Evolutionary conservation across 345 rosid species (phyloP).

Genomic region (Punica granatum): DNA sequence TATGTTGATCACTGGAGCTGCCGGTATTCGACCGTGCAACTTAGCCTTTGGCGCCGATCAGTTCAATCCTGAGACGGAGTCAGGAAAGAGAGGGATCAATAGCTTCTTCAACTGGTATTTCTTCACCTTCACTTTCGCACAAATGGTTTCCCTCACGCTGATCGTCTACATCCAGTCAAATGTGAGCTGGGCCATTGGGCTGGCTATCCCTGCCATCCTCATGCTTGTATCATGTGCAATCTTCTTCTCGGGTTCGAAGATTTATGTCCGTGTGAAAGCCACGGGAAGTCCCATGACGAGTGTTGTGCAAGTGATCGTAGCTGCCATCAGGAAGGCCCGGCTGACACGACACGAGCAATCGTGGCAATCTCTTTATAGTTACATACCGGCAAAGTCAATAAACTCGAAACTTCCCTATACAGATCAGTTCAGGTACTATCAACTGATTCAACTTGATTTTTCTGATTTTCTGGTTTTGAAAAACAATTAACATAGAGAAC

Average conservation of each 20-base stretch:
- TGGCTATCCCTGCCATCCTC: slow-evolving; percentile 55
- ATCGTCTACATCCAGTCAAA: slow-evolving; percentile 70
- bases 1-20: slow-evolving; percentile 55
- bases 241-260: slow-evolving; percentile 47
- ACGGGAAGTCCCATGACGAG: slow-evolving; percentile 70
- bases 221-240: slow-evolving; percentile 56
- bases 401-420: slow-evolving; percentile 38
- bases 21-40: slow-evolving; percentile 73
- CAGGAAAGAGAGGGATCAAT: slow-evolving; percentile 64
- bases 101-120: slow-evolving; percentile 90
- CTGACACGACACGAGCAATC: slow-evolving; percentile 23
- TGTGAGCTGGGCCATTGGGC: slow-evolving; percentile 70
- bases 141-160: slow-evolving; percentile 55
- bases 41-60: slow-evolving; percentile 79
- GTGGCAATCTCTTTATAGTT: slow-evolving; percentile 25
- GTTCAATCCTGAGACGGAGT: slow-evolving; percentile 57
- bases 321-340: slow-evolving; percentile 22
- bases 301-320: slow-evolving; percentile 29
- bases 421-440: slow-evolving; percentile 36
- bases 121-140: slow-evolving; percentile 74
- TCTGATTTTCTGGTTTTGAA: not conserved
- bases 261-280: slow-evolving; percentile 69
- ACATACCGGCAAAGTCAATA: slow-evolving; percentile 27
- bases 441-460: not conserved
- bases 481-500: not conserved